Evolutionary conservation across 306 rosid species (phyloP).

Genomic region (Vigna mungo): DNA sequence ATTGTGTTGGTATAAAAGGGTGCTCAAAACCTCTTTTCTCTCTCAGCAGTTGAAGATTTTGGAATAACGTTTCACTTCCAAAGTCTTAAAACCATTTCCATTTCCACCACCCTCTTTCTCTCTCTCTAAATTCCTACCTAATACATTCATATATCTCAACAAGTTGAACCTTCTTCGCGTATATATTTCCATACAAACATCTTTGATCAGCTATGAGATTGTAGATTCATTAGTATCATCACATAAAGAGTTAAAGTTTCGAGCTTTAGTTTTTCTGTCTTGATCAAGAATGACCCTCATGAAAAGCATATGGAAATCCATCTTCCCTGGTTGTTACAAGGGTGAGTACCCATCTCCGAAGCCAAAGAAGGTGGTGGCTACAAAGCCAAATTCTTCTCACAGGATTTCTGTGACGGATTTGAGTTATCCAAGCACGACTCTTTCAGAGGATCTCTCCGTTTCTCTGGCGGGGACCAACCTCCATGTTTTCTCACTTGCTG

Average conservation of each 20-base stretch:
- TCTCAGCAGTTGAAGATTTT: conserved; percentile 54
- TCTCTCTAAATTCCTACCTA: conserved; percentile 43
- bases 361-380: conserved; percentile 57
- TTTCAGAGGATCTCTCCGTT: conserved; percentile 75
- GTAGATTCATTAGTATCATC: background rate
- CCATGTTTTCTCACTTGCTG: conserved; percentile 67
- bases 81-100: conserved; percentile 40
- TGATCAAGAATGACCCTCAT: conserved; percentile 49
- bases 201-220: conserved; percentile 25
- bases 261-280: background rate
- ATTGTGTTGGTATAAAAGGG: conserved; percentile 39
- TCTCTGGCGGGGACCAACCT: conserved; percentile 82
- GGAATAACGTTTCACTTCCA: conserved; percentile 42
- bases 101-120: background rate
- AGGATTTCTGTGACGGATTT: conserved; percentile 67
- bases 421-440: conserved; percentile 61
- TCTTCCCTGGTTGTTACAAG: conserved; percentile 69
- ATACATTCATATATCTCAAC: conserved; percentile 36
- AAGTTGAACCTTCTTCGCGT: conserved; percentile 6
- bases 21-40: conserved; percentile 37
- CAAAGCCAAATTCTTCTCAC: conserved; percentile 62
- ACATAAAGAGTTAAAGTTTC: conserved; percentile 4
- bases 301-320: conserved; percentile 59
- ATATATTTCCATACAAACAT: conserved; percentile 24
- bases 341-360: conserved; percentile 49